These are phyloP conservation scores for Neurospora hispaniola DNA, from an alignment of 495 filamentous ascomycete genomes.

Conservation along the genomic window DNA sequence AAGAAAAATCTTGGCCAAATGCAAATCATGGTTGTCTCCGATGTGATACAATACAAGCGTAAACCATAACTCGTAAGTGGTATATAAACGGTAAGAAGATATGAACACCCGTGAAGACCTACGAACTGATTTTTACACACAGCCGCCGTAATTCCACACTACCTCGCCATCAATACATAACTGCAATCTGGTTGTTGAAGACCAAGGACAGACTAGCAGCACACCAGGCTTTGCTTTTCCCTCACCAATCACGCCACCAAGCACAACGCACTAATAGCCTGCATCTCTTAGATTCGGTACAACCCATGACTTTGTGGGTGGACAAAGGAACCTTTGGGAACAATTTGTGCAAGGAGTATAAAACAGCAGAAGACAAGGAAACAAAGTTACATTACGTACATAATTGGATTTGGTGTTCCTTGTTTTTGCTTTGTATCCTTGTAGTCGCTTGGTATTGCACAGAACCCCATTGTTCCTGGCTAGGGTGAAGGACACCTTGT, in stretches of 20 bases:
- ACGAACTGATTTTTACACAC: background rate
- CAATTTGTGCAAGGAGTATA: background rate
- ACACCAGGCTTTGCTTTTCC: background rate
- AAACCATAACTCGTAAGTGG: background rate
- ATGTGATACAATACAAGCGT: background rate
- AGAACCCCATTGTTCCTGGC: background rate
- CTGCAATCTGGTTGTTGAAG: background rate
- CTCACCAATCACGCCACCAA: background rate
- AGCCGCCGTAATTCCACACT: background rate
- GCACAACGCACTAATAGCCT: background rate
- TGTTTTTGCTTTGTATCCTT: background rate
- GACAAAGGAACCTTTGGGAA: background rate
- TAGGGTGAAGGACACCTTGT: background rate
- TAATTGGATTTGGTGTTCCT: background rate
- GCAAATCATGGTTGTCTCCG: background rate
- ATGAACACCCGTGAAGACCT: background rate
- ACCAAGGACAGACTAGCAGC: background rate
- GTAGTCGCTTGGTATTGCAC: background rate
- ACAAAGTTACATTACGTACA: background rate
- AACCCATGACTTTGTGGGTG: background rate
- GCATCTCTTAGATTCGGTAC: background rate
- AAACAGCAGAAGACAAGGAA: background rate
- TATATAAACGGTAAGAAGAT: background rate
- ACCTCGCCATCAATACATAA: background rate
- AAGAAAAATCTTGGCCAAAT: background rate